phyloP scores from a whole-genome alignment of 495 filamentous ascomycete species.

The Pyronema omphalodes region DNA sequence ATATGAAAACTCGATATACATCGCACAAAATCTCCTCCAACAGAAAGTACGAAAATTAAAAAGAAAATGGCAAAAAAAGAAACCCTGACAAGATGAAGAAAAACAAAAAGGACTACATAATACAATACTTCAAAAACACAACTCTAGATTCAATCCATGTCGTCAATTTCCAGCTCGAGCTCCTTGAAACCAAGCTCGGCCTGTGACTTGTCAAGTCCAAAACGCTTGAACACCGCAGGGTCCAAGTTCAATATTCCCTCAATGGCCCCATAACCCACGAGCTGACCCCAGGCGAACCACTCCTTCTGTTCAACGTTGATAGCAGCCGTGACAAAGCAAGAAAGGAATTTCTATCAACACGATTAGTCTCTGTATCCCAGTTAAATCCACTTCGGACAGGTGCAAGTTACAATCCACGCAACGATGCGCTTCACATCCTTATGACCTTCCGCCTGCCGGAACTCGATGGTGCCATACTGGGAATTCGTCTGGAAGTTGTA shows the following conservation, averaged over 20 bases:
- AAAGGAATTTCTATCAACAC: not conserved
- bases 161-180: too few relatives aligned
- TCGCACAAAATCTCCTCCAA: too few relatives aligned
- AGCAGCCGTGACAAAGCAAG: not conserved
- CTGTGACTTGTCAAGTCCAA: too few relatives aligned
- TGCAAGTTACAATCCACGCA: conserved; percentile 8
- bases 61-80: too few relatives aligned
- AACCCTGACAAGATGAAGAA: too few relatives aligned
- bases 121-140: too few relatives aligned
- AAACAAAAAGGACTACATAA: too few relatives aligned
- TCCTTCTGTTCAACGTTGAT: not conserved
- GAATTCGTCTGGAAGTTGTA: conserved; percentile 16
- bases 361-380: not conserved
- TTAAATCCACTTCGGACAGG: not conserved
- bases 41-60: too few relatives aligned
- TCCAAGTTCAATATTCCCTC: not conserved
- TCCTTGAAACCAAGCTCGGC: too few relatives aligned
- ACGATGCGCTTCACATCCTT: conserved; percentile 7
- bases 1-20: too few relatives aligned
- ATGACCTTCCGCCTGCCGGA: conserved; percentile 15
- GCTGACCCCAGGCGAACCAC: not conserved
- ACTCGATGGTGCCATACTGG: conserved; percentile 18
- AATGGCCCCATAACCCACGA: not conserved
- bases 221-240: not conserved
- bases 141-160: too few relatives aligned